phyloP scores from a whole-genome alignment of 805 yeast species.

The Lachancea fermentati region DNA sequence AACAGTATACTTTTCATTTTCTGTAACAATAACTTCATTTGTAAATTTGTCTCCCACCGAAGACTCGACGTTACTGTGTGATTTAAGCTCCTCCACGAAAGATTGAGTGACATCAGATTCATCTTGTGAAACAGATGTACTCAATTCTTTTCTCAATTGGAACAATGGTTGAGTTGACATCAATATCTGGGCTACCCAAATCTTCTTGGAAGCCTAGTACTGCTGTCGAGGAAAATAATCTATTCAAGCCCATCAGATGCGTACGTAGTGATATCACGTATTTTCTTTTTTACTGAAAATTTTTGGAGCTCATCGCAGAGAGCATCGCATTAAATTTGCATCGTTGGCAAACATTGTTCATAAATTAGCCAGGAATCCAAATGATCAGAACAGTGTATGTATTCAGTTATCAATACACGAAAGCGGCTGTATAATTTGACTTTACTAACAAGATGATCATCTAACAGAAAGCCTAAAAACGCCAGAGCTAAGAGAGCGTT shows the following conservation, averaged over 20 bases:
- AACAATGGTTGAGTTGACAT: slow-evolving; percentile 20
- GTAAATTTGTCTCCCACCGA: slow-evolving; percentile 5
- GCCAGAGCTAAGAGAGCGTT: slow-evolving; percentile 94
- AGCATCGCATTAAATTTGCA: background rate
- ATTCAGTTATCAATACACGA: no score
- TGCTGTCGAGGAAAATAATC: background rate
- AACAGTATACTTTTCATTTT: slow-evolving; percentile 29
- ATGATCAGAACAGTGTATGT: slow-evolving; percentile 37
- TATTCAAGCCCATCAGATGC: background rate
- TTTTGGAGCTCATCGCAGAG: slow-evolving; percentile 36
- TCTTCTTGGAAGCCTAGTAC: no score
- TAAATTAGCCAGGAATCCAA: background rate
- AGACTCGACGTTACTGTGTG: slow-evolving; percentile 5
- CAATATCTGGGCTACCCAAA: background rate
- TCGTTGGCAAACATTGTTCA: no score
- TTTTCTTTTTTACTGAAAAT: slow-evolving; percentile 36
- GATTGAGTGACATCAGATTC: slow-evolving; percentile 17
- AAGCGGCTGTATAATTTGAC: no score
- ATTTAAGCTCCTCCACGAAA: slow-evolving; percentile 8
- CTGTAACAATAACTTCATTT: slow-evolving; percentile 21
- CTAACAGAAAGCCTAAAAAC: slow-evolving; percentile 68
- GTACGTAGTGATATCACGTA: background rate
- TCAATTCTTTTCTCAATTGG: slow-evolving; percentile 30
- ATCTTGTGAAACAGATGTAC: slow-evolving; percentile 26
- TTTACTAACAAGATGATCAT: no score